A percentile compares a stretch with the other conserved stretches of the same genome.
These are phyloP conservation scores for Phytopythium aichiense DNA, from an alignment of 352 stramenopile species.

Conservation along the genomic window DNA sequence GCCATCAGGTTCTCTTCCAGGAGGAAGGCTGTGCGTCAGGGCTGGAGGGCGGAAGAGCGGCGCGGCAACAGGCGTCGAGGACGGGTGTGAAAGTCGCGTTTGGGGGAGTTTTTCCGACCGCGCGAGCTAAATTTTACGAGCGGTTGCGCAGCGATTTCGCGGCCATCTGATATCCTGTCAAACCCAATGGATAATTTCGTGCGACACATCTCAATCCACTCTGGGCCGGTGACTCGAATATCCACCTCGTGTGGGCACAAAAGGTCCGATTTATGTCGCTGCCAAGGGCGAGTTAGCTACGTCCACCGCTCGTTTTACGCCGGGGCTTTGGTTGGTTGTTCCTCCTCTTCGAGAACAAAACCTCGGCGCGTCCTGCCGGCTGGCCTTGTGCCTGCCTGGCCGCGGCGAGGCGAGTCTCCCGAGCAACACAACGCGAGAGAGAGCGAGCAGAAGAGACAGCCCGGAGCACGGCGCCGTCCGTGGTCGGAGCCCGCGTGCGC, in stretches of 20 bases:
- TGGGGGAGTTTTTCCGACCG: neutral
- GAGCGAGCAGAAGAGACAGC: constrained; percentile 5
- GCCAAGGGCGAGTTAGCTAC: neutral
- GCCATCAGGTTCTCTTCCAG: no score
- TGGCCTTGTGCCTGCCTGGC: neutral
- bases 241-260: neutral
- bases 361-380: neutral
- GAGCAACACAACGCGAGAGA: constrained; percentile 1
- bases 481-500: neutral
- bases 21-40: neutral
- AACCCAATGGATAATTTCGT: neutral
- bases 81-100: neutral
- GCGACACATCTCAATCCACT: constrained; percentile 1
- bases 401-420: neutral
- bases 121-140: neutral
- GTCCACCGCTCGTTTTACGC: neutral
- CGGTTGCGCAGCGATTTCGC: neutral
- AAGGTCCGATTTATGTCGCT: neutral
- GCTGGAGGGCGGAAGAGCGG: neutral
- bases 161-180: neutral
- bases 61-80: neutral
- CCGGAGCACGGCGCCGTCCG: neutral
- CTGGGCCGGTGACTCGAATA: neutral
- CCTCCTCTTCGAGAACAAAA: neutral
- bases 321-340: neutral